phyloP scores from a whole-genome alignment of 2,329 filamentous ascomycete genomes.

The Colletotrichum musae region DNA sequence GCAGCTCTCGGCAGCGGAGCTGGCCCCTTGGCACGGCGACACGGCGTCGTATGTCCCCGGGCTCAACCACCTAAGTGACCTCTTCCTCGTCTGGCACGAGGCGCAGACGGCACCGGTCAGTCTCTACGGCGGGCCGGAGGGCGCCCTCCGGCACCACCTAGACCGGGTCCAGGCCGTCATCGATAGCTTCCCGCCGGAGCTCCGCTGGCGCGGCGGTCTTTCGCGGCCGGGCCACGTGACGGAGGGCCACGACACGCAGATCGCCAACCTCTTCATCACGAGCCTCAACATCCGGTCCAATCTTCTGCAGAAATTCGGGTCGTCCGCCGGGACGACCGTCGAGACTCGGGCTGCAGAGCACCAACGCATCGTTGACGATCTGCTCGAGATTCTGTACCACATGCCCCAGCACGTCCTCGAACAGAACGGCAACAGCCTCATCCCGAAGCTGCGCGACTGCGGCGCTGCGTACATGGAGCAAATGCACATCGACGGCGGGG shows the following conservation, averaged over 20 bases:
- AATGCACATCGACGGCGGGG: slow-evolving; percentile 18
- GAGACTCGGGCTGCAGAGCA: slow-evolving; percentile 44
- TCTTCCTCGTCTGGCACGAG: slow-evolving; percentile 53
- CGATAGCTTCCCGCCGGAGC: slow-evolving; percentile 50
- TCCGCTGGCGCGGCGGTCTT: slow-evolving; percentile 54
- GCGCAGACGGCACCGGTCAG: slow-evolving; percentile 42
- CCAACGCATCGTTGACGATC: slow-evolving; percentile 51
- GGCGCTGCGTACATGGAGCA: slow-evolving; percentile 52
- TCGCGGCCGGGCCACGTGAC: slow-evolving; percentile 49
- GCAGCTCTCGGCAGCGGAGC: slow-evolving; percentile 31
- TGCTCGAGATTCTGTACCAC: slow-evolving; percentile 54
- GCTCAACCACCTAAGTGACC: slow-evolving; percentile 50
- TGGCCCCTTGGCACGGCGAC: slow-evolving; percentile 51
- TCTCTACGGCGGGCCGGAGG: slow-evolving; percentile 30
- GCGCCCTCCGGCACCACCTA: slow-evolving; percentile 39
- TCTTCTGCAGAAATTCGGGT: slow-evolving; percentile 50
- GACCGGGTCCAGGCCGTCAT: slow-evolving; percentile 48
- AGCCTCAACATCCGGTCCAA: slow-evolving; percentile 55
- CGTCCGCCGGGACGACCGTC: slow-evolving; percentile 23
- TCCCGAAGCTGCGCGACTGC: slow-evolving; percentile 56
- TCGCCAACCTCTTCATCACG: slow-evolving; percentile 55
- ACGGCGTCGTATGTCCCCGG: slow-evolving; percentile 51
- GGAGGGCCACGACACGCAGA: slow-evolving; percentile 54
- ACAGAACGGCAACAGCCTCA: slow-evolving; percentile 50
- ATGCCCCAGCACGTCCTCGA: slow-evolving; percentile 51